A percentile compares a stretch with the other conserved stretches of the same genome.
Evolutionary conservation across 2,329 filamentous ascomycete genomes (phyloP).

Genomic region (Ceratocystis papillata): DNA sequence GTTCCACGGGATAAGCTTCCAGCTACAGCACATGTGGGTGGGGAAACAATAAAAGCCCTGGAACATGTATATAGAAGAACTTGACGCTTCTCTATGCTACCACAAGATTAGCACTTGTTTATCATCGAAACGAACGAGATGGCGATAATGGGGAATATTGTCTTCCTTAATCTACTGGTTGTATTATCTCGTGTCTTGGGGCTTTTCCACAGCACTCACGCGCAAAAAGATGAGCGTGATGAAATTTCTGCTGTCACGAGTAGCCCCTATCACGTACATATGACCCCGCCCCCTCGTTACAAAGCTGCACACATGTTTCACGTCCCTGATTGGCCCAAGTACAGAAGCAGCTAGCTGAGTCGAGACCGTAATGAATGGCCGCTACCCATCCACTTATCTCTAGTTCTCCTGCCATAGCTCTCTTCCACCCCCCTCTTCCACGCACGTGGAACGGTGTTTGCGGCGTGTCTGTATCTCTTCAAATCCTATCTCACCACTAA

Average conservation of each 20-base stretch:
- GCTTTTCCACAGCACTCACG: not conserved
- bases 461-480: not conserved
- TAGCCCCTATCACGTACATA: constrained; percentile 1
- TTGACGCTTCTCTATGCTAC: not conserved
- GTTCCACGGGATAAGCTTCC: not conserved
- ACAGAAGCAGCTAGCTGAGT: constrained; percentile 2
- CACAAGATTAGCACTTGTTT: not conserved
- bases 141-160: not conserved
- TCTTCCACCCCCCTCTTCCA: not conserved
- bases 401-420: not conserved
- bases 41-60: too few species aligned
- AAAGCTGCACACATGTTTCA: not conserved
- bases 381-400: not conserved
- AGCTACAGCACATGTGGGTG: too few species aligned
- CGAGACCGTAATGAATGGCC: not conserved
- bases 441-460: not conserved
- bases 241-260: not conserved
- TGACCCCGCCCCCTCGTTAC: constrained; percentile 4
- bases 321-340: not conserved
- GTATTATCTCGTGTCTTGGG: not conserved
- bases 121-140: not conserved
- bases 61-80: not conserved
- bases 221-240: not conserved
- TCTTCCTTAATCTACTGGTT: not conserved
- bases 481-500: not conserved